Base-by-base conservation (phyloP, 2,329 filamentous ascomycete genomes). In the Alternaria novae-zelandiae region DNA sequence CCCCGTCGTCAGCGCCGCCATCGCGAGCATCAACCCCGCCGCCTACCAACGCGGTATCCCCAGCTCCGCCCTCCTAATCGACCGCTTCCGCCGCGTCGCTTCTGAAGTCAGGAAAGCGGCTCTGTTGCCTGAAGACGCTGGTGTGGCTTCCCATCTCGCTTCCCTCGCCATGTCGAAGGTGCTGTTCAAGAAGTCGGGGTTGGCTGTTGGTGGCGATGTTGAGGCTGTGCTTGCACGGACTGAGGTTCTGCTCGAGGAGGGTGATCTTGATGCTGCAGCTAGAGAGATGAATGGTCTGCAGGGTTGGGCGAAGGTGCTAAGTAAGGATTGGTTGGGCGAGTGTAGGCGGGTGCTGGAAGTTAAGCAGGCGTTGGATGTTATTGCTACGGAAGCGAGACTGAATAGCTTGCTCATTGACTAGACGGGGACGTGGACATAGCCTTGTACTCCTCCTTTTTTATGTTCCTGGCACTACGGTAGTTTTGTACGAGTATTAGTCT, bases 221-320 rank as follows among this genome's bases (percentile, higher is more conserved):
- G 96, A 99, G 86, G 96, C 94, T 75, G 90, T 98, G 63, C 87
- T 99, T 50, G 92, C 92, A 3, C 87, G 96, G 67, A 95, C 96
- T 1, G 94, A 99, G 82, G 94, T 90, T 8, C 87, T 93, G 71
- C 86, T 99, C 20, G 94, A 99, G 83, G 93, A 98, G 82, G 96
- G 96, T 21, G 90, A 97, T 76, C 82, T 99, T 60, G 96, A 99
- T 80, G 90, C 87, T 57, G 96, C 96, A 3, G 94, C 96, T 13
- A 87, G 96, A 69, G 96, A 99, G 83, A 96, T 99, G 91, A 99
- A 98, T 78, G 88, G 90, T 2, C 85, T 99, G 50, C 87, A 91
- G 65, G 96, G 96, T 25, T 99, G 96, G 96, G 94, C 95, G 51
- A 97, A 96, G 86, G 95, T 94, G 44, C 83, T 99, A 77, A 96